phyloP scores from a whole-genome alignment of 495 filamentous ascomycete genomes.

The Talaromyces thailandensis region DNA sequence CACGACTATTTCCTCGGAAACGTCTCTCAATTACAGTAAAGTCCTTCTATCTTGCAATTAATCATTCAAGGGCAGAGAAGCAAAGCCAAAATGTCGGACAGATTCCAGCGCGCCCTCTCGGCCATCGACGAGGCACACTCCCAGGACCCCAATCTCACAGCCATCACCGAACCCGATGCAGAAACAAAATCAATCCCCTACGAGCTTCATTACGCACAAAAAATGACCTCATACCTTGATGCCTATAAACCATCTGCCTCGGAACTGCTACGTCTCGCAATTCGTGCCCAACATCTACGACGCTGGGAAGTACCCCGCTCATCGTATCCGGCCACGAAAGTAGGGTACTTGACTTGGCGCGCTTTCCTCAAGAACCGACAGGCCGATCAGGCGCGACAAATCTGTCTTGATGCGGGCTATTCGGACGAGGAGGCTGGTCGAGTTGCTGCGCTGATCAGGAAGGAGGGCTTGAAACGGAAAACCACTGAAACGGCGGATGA shows the following conservation, averaged over 20 bases:
- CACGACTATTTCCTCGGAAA: not conserved
- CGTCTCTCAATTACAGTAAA: not conserved
- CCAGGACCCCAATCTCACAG: conserved; percentile 50
- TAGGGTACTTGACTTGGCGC: conserved; percentile 71
- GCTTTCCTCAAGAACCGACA: conserved; percentile 60
- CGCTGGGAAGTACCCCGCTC: conserved; percentile 72
- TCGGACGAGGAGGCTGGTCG: conserved; percentile 35
- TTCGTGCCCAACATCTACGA: conserved; percentile 72
- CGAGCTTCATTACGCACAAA: conserved; percentile 70
- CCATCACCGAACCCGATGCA: conserved; percentile 1
- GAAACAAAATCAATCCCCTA: conserved; percentile 39
- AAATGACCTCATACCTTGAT: conserved; percentile 65
- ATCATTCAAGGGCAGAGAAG: not conserved
- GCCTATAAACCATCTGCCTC: conserved; percentile 46
- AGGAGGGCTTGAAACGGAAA: conserved; percentile 53
- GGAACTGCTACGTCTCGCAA: conserved; percentile 57
- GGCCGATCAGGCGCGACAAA: conserved; percentile 48
- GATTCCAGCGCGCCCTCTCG: conserved; percentile 40
- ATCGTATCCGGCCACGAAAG: conserved; percentile 57
- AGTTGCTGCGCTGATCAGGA: conserved; percentile 53
- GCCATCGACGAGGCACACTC: conserved; percentile 67
- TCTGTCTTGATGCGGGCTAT: conserved; percentile 45
- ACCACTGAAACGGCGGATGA: not conserved
- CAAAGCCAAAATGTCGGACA: conserved; percentile 15
- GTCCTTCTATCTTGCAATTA: not conserved